Evolutionary conservation across 306 rosid species (phyloP).

Genomic region (Comarum palustre): DNA sequence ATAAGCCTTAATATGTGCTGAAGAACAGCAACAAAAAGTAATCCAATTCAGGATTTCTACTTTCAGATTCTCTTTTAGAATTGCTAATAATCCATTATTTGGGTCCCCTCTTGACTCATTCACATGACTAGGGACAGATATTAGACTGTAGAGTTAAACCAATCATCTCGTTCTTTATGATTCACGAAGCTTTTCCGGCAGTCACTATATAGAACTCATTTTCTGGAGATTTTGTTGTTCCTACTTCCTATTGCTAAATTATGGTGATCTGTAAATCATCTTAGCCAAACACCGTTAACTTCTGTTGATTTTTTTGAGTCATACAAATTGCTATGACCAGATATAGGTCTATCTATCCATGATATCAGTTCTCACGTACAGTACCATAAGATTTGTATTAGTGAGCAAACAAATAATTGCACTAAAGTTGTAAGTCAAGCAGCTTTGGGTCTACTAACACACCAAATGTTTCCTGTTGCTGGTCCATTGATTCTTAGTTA

Average conservation of each 20-base stretch:
- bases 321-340: neutral
- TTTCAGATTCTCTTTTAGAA: conserved; percentile 12
- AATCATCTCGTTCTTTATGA: conserved; percentile 5
- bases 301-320: neutral
- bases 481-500: neutral
- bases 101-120: conserved; percentile 25
- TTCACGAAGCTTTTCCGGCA: conserved; percentile 4
- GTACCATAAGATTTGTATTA: neutral
- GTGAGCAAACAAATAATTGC: neutral
- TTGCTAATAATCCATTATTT: conserved; percentile 19
- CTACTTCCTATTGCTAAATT: neutral
- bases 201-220: neutral
- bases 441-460: neutral
- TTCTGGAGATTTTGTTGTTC: neutral
- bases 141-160: conserved; percentile 19
- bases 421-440: neutral
- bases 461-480: conserved; percentile 3
- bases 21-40: conserved; percentile 21
- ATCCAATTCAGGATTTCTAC: conserved; percentile 27
- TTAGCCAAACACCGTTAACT: neutral
- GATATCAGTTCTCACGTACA: neutral
- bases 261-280: neutral
- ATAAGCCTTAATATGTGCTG: conserved; percentile 25
- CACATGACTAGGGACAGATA: conserved; percentile 6
- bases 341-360: neutral